These are phyloP conservation scores for Xylaria acuta DNA, from an alignment of 495 filamentous ascomycete genomes.

Conservation along the genomic window DNA sequence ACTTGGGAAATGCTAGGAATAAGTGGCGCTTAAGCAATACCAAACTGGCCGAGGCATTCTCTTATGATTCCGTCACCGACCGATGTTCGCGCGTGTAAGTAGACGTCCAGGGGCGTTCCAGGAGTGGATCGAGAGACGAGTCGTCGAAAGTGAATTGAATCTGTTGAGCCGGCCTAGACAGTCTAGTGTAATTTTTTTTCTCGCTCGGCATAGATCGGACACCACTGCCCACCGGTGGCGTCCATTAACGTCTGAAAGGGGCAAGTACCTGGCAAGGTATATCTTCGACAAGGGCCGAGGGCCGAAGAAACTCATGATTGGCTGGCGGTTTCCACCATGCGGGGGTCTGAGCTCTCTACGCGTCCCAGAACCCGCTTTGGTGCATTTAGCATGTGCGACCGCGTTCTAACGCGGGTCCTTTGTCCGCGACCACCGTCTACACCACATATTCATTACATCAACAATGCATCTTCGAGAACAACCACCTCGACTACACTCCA, in stretches of 20 bases:
- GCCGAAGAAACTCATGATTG: background rate
- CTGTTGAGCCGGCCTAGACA: conserved; percentile 14
- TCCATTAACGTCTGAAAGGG: background rate
- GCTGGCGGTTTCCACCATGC: background rate
- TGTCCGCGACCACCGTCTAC: background rate
- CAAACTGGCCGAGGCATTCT: conserved; percentile 21
- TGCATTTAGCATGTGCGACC: conserved; percentile 20
- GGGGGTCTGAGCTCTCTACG: conserved; percentile 24
- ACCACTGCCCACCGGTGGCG: background rate
- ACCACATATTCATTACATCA: background rate
- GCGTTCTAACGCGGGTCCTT: conserved; percentile 24
- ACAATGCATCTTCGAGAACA: conserved; percentile 7
- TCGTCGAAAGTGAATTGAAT: conserved; percentile 15
- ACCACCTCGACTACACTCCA: background rate
- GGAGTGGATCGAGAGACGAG: background rate
- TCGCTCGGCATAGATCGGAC: conserved; percentile 15
- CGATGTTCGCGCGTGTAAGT: background rate
- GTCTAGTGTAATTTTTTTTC: conserved; percentile 8
- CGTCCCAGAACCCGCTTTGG: conserved; percentile 21
- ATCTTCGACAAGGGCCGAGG: background rate
- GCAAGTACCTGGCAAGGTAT: background rate
- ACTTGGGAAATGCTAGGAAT: background rate
- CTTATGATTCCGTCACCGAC: background rate
- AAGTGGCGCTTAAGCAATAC: background rate
- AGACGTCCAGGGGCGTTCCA: background rate